Evolutionary conservation across 2,329 filamentous ascomycete genomes (phyloP).

Genomic region (Pseudodiploospora longispora): DNA sequence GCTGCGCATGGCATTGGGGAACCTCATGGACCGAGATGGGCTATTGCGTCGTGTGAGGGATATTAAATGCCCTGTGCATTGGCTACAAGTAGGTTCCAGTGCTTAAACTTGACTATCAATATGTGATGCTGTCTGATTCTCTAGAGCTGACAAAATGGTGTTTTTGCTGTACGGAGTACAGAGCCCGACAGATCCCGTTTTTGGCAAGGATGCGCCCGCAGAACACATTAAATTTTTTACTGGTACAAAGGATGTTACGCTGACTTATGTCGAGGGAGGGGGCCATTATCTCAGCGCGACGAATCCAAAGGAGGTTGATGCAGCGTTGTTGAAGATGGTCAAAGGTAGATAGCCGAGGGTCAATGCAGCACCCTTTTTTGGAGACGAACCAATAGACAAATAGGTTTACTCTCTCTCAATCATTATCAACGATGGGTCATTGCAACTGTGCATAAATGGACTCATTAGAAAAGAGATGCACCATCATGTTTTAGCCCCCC

Average conservation of each 20-base stretch:
- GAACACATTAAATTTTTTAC: conserved; percentile 46
- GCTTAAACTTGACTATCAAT: background rate
- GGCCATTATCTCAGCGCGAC: conserved; percentile 43
- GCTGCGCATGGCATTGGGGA: conserved; percentile 36
- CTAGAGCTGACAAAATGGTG: background rate
- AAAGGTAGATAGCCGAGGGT: conserved; percentile 18
- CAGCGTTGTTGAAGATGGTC: conserved; percentile 36
- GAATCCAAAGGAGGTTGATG: conserved; percentile 36
- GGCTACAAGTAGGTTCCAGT: conserved; percentile 36
- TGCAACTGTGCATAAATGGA: too few species aligned
- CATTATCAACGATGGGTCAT: too few species aligned
- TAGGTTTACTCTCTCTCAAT: too few species aligned
- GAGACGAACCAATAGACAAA: too few species aligned
- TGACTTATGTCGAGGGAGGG: conserved; percentile 36
- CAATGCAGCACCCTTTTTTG: background rate
- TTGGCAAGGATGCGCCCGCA: conserved; percentile 27
- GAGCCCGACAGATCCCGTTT: conserved; percentile 39
- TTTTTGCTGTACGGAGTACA: conserved; percentile 12
- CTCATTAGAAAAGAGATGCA: too few species aligned
- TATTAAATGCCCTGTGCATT: conserved; percentile 42
- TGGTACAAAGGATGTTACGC: conserved; percentile 32
- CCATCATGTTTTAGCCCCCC: too few species aligned
- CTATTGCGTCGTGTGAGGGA: conserved; percentile 37
- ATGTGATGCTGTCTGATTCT: background rate
- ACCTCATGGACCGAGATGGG: conserved; percentile 39